Evolutionary conservation across 345 rosid genomes (phyloP), one percentile per base, ranked within the genome.

Genomic region (Corchorus olitorius): DNA sequence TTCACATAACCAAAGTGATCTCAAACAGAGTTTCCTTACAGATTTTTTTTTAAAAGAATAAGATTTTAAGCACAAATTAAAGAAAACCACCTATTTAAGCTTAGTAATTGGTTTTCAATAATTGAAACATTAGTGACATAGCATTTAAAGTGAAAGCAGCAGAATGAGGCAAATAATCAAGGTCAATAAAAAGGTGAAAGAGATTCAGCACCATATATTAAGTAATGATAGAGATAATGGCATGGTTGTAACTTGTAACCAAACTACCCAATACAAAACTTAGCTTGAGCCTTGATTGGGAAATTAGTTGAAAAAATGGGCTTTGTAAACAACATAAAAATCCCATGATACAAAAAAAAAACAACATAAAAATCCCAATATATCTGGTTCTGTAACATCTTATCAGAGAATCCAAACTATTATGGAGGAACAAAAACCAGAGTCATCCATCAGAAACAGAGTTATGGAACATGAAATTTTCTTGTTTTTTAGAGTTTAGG

Each of bases 1-100:
- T 65, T 65, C 72, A 49, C 77, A 43, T 35, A 78, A 78, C 79
- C 81, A n/a, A 82, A 68, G 79, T n/a, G n/a, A 74, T 19, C 59
- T 49, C 17, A 70, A 55, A 74, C 70, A 73, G 56, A 76, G 76
- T 48, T 58, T 76, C 77, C 11, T 33, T 56, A 61, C 33, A 49
- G 53, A 67, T 17, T 81, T 69, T 19, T 56, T 39, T 43, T n/a
- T n/a, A n/a, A n/a, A 67, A 27, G 63, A 50, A 16, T 60, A 66
- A 17, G 49, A 50, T 63, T 61, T 60, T 53, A 76, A 13, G 27
- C 16, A 8, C 8, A 16, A 50, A 65, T 73, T 50, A 50, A 27
- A 27, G 27, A 60, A 70, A 62, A 34, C 4, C 1, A 43, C 17
- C 27, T 34, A 69, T 69, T 20, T 66, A 73, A 8, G n/a, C 43